A percentile compares a stretch with the other conserved stretches of the same genome.
phyloP scores from a whole-genome alignment of 192 early-diverging fungal genomes.

The Linnemannia schmuckeri region DNA sequence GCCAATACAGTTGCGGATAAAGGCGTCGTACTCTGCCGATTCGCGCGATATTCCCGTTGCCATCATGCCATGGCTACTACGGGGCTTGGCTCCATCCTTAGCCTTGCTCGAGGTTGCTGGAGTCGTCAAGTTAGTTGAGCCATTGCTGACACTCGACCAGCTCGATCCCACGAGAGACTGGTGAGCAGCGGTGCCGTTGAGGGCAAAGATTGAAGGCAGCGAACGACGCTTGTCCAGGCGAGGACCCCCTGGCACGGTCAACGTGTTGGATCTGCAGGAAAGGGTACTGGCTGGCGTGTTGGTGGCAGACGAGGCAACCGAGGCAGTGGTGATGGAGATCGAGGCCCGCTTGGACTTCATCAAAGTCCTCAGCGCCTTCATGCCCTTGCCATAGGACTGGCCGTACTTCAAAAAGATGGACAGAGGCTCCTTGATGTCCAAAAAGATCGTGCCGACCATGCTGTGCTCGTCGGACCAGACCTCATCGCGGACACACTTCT shows the following conservation, averaged over 20 bases:
- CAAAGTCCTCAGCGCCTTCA: conserved; percentile 45
- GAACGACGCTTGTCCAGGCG: conserved; percentile 40
- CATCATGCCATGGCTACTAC: conserved; percentile 27
- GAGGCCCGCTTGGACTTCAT: conserved; percentile 43
- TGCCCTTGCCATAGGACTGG: conserved; percentile 55
- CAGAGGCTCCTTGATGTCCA: conserved; percentile 49
- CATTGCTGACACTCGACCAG: not conserved
- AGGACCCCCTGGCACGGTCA: conserved; percentile 9
- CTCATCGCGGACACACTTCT: conserved; percentile 49
- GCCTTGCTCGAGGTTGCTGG: not conserved
- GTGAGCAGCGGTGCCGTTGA: not conserved
- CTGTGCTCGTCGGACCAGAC: conserved; percentile 46
- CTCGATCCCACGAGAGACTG: not conserved
- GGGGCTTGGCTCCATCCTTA: conserved; percentile 14
- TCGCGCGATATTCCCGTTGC: not conserved
- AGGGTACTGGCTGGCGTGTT: not conserved
- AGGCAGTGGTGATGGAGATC: not conserved
- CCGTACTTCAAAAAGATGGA: conserved; percentile 55
- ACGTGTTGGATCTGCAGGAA: not conserved
- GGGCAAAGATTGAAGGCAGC: conserved; percentile 34
- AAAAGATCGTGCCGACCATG: conserved; percentile 42
- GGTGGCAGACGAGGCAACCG: not conserved
- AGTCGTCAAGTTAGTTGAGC: not conserved
- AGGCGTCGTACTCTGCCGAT: conserved; percentile 7
- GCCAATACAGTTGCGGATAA: conserved; percentile 54